A percentile compares a stretch with the other conserved stretches of the same genome.
These are phyloP conservation scores for Psilocybe cyanescens DNA, from an alignment of 768 basidiomycete species.

Conservation along the genomic window DNA sequence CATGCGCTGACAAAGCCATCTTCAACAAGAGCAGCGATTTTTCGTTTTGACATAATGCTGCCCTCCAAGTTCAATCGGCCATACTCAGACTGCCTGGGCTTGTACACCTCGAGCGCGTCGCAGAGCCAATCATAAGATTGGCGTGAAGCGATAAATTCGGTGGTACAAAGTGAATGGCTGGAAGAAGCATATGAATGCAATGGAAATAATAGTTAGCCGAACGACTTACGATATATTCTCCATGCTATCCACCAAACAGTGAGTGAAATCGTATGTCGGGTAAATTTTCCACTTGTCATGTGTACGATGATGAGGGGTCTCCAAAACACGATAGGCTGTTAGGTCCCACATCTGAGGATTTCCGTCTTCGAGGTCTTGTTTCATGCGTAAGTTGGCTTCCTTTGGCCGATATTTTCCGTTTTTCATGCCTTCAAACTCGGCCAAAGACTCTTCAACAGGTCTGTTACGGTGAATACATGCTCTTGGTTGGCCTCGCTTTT, in stretches of 20 bases:
- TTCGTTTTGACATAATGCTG: slow-evolving; percentile 96
- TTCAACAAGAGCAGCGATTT: slow-evolving; percentile 87
- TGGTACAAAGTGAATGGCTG: slow-evolving; percentile 96
- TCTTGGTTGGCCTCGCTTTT: slow-evolving; percentile 76
- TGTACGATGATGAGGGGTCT: slow-evolving; percentile 92
- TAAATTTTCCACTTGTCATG: slow-evolving; percentile 95
- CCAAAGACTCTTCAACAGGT: slow-evolving; percentile 84
- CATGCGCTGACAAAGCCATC: slow-evolving; percentile 86
- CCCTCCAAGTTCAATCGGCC: slow-evolving; percentile 93
- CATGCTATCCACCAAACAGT: slow-evolving; percentile 97
- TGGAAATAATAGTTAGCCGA: background rate
- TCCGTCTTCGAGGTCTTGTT: slow-evolving; percentile 88
- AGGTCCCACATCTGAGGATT: slow-evolving; percentile 99
- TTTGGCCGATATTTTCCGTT: slow-evolving; percentile 89
- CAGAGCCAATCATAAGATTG: slow-evolving; percentile 99
- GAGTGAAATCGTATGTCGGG: slow-evolving; percentile 98
- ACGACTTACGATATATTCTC: slow-evolving; percentile 96
- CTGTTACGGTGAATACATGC: slow-evolving; percentile 88
- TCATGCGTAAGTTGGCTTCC: slow-evolving; percentile 95
- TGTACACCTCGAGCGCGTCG: slow-evolving; percentile 96
- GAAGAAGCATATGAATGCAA: background rate
- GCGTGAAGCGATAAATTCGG: slow-evolving; percentile 93
- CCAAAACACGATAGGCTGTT: slow-evolving; percentile 92
- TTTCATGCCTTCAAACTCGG: slow-evolving; percentile 92
- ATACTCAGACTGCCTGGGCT: slow-evolving; percentile 95